These are phyloP conservation scores for Peronosclerospora sorghi DNA, from an alignment of 352 stramenopile species.

Conservation along the genomic window DNA sequence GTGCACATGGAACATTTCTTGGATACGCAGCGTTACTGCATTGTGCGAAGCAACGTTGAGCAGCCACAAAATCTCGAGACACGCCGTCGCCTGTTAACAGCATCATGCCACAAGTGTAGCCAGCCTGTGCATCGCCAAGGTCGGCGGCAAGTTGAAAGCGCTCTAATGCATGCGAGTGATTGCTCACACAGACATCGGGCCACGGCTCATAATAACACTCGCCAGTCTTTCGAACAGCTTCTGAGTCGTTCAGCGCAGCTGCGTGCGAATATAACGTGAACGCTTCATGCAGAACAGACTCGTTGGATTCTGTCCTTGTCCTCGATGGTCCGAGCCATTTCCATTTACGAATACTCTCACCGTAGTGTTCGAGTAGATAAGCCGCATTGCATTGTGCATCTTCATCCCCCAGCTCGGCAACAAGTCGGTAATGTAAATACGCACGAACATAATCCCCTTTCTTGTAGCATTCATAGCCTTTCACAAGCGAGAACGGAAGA, in stretches of 20 bases:
- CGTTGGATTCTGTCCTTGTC: not conserved
- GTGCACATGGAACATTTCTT: constrained; percentile 45
- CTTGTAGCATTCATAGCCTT: constrained; percentile 54
- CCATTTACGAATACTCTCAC: constrained; percentile 30
- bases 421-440: constrained; percentile 58
- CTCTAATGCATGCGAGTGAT: constrained; percentile 41
- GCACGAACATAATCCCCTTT: constrained; percentile 50
- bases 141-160: constrained; percentile 37
- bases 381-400: constrained; percentile 57
- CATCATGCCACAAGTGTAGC: constrained; percentile 56
- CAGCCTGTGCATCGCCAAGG: constrained; percentile 49
- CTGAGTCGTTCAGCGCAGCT: constrained; percentile 51
- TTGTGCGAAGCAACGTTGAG: constrained; percentile 37
- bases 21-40: constrained; percentile 47
- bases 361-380: constrained; percentile 54
- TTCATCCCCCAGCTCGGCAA: constrained; percentile 52
- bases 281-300: constrained; percentile 28
- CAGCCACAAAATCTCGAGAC: constrained; percentile 22
- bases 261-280: constrained; percentile 44
- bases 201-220: constrained; percentile 55
- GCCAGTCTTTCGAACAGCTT: constrained; percentile 58
- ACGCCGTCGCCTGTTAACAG: constrained; percentile 39
- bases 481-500: constrained; percentile 54
- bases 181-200: constrained; percentile 36
- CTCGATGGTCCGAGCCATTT: constrained; percentile 14